Conservation (phyloP, 768 basidiomycete genomes). For the Hirschioporus abietinus region DNA sequence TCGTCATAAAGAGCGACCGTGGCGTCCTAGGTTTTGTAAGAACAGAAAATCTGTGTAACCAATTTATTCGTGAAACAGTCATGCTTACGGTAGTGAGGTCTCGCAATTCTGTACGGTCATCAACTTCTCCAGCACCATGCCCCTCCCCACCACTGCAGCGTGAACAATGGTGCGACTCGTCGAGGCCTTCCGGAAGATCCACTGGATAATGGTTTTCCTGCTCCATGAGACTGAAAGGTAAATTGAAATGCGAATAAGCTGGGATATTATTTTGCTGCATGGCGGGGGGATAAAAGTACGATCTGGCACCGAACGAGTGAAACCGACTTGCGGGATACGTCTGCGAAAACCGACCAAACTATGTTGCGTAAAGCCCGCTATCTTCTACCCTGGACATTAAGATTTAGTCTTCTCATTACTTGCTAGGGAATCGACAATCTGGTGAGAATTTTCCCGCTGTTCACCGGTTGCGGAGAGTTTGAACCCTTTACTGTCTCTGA, state of each 20-base stretch:
- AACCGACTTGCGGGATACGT: not conserved
- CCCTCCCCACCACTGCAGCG: not conserved
- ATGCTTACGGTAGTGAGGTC: not conserved
- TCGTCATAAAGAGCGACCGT: not conserved
- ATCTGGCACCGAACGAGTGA: not conserved
- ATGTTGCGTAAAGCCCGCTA: not conserved
- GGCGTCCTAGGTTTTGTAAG: not conserved
- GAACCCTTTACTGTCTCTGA: not conserved
- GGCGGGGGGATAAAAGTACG: not conserved
- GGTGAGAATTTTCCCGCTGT: not conserved
- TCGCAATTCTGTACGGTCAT: not conserved
- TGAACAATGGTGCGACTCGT: not conserved
- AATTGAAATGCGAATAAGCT: not conserved
- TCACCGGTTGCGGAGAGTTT: not conserved
- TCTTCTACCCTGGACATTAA: not conserved
- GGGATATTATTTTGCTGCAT: not conserved
- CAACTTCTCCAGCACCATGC: not conserved
- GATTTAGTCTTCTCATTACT: not conserved
- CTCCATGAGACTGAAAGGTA: too few relatives aligned
- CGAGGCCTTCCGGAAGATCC: not conserved
- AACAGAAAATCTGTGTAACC: not conserved
- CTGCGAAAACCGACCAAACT: not conserved
- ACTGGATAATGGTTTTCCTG: not conserved
- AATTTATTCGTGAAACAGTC: not conserved
- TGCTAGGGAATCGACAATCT: not conserved